These are phyloP conservation scores for Tricholoma sp. DNA, from an alignment of 768 basidiomycete species.

Conservation along the genomic window DNA sequence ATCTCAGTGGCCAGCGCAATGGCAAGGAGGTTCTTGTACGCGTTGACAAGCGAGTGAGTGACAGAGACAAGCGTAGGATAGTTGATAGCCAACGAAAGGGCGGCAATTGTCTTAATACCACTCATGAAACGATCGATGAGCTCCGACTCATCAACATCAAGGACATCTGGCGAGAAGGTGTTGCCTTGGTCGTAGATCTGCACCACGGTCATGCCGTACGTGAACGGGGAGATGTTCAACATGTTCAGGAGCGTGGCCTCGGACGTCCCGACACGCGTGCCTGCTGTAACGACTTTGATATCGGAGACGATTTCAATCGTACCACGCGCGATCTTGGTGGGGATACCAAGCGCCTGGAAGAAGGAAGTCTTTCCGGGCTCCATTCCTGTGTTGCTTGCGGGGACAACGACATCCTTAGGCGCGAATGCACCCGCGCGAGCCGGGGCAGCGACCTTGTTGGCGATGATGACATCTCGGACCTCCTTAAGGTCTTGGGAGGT, in stretches of 20 bases:
- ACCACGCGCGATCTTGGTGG: constrained; percentile 99
- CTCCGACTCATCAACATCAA: constrained; percentile 90
- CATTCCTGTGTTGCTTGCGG: constrained; percentile 99
- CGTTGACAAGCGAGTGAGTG: constrained; percentile 92
- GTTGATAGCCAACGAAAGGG: constrained; percentile 91
- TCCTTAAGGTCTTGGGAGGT: constrained; percentile 91
- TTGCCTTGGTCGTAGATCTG: constrained; percentile 97
- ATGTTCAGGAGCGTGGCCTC: constrained; percentile 99
- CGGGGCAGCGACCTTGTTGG: constrained; percentile 98
- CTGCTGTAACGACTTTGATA: constrained; percentile 90
- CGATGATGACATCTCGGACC: constrained; percentile 83
- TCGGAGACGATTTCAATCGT: constrained; percentile 99
- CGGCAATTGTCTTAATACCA: constrained; percentile 93
- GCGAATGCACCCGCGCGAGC: constrained; percentile 98
- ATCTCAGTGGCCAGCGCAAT: constrained; percentile 88
- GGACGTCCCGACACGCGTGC: constrained; percentile 92
- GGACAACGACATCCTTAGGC: constrained; percentile 87
- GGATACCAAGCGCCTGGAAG: constrained; percentile 99
- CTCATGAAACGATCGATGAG: constrained; percentile 89
- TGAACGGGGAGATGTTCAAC: constrained; percentile 99
- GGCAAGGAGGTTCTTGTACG: constrained; percentile 97
- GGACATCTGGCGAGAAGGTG: constrained; percentile 81
- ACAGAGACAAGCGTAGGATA: constrained; percentile 97
- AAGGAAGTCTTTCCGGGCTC: constrained; percentile 99
- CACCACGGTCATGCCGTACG: constrained; percentile 97